Percentiles rank a stretch among this genome's conserved stretches.
Evolutionary conservation across 768 basidiomycete genomes (phyloP).

Genomic region (Neoboletus brunneissimus): DNA sequence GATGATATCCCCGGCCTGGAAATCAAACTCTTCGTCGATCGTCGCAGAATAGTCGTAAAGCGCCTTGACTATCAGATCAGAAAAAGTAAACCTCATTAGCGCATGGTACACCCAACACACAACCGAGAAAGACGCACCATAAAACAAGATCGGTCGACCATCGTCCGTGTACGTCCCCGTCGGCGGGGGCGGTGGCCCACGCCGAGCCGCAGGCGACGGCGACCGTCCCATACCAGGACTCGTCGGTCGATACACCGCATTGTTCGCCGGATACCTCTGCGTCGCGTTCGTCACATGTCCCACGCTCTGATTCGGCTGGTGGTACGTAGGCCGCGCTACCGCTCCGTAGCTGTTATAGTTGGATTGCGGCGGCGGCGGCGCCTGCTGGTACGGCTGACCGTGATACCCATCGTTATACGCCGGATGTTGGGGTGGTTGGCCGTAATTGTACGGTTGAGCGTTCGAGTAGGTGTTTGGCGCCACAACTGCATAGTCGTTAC

Average conservation of each 20-base stretch:
- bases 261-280: constrained; percentile 23
- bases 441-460: constrained; percentile 16
- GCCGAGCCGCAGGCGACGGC: constrained; percentile 47
- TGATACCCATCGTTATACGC: constrained; percentile 20
- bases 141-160: constrained; percentile 81
- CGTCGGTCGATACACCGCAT: constrained; percentile 11
- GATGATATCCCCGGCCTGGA: constrained; percentile 93
- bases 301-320: constrained; percentile 13
- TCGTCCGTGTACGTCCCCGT: constrained; percentile 80
- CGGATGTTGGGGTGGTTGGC: constrained; percentile 20
- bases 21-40: constrained; percentile 93
- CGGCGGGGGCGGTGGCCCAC: constrained; percentile 41
- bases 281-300: constrained; percentile 34
- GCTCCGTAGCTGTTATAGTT: constrained; percentile 9
- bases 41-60: constrained; percentile 83
- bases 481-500: constrained; percentile 17
- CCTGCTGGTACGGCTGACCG: constrained; percentile 16
- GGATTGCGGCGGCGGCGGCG: constrained; percentile 7
- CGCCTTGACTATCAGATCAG: constrained; percentile 64
- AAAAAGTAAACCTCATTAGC: background rate
- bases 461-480: constrained; percentile 14
- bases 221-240: constrained; percentile 44
- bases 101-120: background rate
- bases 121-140: constrained; percentile 53
- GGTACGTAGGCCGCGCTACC: constrained; percentile 3